phyloP scores from a whole-genome alignment of 441 rosid genomes.

The Pelargonium citronellum region DNA sequence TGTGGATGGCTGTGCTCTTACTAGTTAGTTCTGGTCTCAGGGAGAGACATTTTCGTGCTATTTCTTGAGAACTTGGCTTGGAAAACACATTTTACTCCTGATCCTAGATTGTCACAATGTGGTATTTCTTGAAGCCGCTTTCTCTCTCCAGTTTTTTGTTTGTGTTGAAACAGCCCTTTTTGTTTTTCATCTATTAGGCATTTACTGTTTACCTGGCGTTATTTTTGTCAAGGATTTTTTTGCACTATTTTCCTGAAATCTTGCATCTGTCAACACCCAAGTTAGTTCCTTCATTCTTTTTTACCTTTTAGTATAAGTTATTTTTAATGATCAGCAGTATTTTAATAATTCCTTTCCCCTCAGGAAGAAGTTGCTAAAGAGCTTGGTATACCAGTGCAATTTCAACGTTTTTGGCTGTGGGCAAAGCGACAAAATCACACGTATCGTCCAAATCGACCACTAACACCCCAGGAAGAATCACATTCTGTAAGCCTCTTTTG shows the following conservation, averaged over 20 bases:
- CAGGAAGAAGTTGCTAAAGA: conserved; percentile 52
- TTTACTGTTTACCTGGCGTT: neutral
- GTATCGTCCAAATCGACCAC: conserved; percentile 47
- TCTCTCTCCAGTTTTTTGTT: neutral
- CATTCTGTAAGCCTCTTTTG: conserved; percentile 32
- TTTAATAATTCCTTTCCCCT: conserved; percentile 11
- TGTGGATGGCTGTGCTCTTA: conserved; percentile 7
- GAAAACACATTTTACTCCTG: neutral
- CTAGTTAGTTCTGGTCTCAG: neutral
- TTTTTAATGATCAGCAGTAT: neutral
- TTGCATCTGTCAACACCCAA: neutral
- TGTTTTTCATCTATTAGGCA: neutral
- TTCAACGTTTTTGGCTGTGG: conserved; percentile 56
- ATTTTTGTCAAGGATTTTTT: neutral
- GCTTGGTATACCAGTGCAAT: conserved; percentile 44
- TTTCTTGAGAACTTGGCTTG: neutral
- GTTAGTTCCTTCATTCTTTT: too few species aligned
- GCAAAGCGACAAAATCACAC: conserved; percentile 51
- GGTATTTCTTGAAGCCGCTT: neutral
- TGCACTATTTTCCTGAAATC: neutral
- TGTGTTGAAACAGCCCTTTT: neutral
- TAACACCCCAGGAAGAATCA: conserved; percentile 38
- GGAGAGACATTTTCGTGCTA: neutral
- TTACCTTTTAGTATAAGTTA: neutral
- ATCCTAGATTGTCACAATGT: neutral